Evolutionary conservation across 176 grass and related monocot genomes (phyloP), one percentile per base, ranked within the genome.

Genomic region (Tuctoria greenei): DNA sequence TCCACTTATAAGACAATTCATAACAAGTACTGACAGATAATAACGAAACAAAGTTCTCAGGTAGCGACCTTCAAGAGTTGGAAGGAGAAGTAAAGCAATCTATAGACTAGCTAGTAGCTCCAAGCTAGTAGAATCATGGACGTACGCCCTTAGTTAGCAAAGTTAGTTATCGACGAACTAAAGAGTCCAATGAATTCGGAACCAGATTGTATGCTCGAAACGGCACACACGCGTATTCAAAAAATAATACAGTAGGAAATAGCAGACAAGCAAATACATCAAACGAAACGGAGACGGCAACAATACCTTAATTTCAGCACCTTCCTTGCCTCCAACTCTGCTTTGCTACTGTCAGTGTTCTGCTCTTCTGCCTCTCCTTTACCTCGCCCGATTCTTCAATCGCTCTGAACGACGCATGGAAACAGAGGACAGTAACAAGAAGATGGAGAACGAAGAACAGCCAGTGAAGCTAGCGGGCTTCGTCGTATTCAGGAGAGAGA

Each of bases 231-330:
- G 26, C 3, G 13, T 47, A 47, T 47, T 16, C 31, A 31, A 47
- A 14, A 5, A 47, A 40, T 2, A 31, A 43, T 12, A 42, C 40
- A 10, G 40, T 10, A 43, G 42, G 11, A 43, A 43, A 44, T 13
- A 59, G 21, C 41, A 81, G 65, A 58, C 46, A 66, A 2, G 27
- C 4, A 36, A n/a, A 25, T 2, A 15, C 65, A 87, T 6, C 27
- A 21, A 17, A 56, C 35, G 16, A 35, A 26, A 23, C 43, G 25
- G 43, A 72, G 50, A 16, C 1, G 1, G 8, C 24, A 67, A 25
- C 4, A 39, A 41, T 80, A 73, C 69, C 83, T 71, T n/a, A n/a
- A n/a, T n/a, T 35, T 26, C 37, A 25, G 65, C 23, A 36, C 1
- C 45, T 55, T 26, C 6, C 55, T 57, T 55, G 25, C 41, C 57